Evolutionary conservation across 192 early-diverging fungal genomes (phyloP), one percentile per base, ranked within the genome.

Genomic region (Linnemannia elongata): DNA sequence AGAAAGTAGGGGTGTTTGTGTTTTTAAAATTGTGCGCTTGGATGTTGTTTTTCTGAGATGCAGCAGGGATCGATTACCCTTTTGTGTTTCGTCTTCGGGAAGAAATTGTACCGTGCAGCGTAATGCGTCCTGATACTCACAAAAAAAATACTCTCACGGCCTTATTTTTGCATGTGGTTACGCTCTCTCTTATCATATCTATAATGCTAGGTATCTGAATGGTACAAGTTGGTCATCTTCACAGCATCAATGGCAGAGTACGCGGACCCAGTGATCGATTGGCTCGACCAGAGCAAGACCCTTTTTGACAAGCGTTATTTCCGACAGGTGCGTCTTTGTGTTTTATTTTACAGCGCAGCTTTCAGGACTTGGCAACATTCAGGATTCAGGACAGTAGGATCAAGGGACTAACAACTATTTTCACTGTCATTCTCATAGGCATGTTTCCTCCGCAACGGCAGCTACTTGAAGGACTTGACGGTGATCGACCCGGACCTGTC

Each of bases 181-280:
- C 69, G 38, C 33, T n/a, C n/a, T 17, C 5, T 49, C 22, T 10
- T 60, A 38, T 49, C 22, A 10, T 60, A 38, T 20, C 10, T 42
- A 33, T 33, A 27, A 41, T 33, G 22, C 13, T 57, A 97, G 96
- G 95, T 96, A 38, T 83, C 90, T 75, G 94, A 97, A 85, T 98
- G 97, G 97, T 98, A 96, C 90, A 95, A 96, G 70, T 91, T 98
- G 30, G 95, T 97, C 15, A 95, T 98, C 42, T 98, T 97, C 88
- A 98, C 97, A 4, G 97, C 97, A 15, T 95, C 94, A 17, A 96
- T 98, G 94, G 88, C 95, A 33, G 96, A 98, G 89, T 98, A 98
- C 82, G 97, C 97, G n/a, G 96, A 97, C 82, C 97, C 97, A 27
- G 97, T 98, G 33, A 97, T 98, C 77, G 97, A 98, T 83, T 96